phyloP scores from a whole-genome alignment of 345 rosid genomes.

The Lumnitzera littorea region DNA sequence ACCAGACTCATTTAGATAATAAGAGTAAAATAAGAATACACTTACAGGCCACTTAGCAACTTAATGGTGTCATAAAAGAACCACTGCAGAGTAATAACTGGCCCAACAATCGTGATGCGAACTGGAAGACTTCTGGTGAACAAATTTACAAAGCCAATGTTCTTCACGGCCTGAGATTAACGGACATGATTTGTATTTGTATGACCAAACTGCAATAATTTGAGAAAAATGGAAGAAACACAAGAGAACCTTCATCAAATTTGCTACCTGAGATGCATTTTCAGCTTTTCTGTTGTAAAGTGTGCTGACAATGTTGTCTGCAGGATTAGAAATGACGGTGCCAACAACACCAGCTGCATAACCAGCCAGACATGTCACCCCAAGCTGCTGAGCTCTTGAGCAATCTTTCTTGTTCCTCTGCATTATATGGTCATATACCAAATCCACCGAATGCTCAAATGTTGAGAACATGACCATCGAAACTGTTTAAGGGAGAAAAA shows the following conservation, averaged over 20 bases:
- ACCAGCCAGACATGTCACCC: conserved; percentile 46
- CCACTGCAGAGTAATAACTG: conserved; percentile 57
- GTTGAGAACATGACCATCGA: conserved; percentile 53
- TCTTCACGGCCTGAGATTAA: conserved; percentile 44
- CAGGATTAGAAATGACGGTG: conserved; percentile 52
- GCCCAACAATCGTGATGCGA: conserved; percentile 51
- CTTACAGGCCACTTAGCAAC: conserved; percentile 57
- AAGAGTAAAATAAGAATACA: conserved; percentile 5
- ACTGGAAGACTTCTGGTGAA: conserved; percentile 64
- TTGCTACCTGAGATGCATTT: conserved; percentile 36
- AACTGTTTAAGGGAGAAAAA: conserved; percentile 28
- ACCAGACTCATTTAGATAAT: not conserved
- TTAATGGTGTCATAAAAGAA: conserved; percentile 54
- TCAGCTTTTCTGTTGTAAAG: conserved; percentile 53
- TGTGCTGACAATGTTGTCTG: conserved; percentile 44
- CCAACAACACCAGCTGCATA: conserved; percentile 43
- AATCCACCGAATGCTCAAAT: conserved; percentile 43
- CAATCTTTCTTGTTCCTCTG: conserved; percentile 39
- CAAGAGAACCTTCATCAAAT: not conserved
- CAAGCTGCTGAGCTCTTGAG: conserved; percentile 39
- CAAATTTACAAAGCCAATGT: conserved; percentile 43
- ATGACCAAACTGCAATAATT: not conserved
- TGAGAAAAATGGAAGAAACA: not conserved
- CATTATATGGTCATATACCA: conserved; percentile 22
- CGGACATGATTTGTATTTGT: not conserved